phyloP scores from a whole-genome alignment of 345 rosid genomes.

The Syzygium aromaticum region DNA sequence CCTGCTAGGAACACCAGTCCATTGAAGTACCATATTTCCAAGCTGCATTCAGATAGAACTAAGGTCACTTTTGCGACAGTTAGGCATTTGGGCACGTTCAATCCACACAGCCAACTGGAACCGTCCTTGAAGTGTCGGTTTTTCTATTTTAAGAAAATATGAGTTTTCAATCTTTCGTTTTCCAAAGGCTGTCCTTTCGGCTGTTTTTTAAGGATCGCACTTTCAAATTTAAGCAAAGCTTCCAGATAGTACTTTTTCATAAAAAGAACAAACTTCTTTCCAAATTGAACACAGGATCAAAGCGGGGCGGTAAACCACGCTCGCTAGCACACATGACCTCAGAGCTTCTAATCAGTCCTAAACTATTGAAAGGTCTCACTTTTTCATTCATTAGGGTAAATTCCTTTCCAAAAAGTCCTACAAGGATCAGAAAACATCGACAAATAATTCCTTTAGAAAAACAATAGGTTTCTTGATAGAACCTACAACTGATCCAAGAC shows the following conservation, averaged over 20 bases:
- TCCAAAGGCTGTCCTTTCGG: neutral
- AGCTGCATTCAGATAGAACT: slow-evolving; percentile 18
- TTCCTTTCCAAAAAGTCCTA: neutral
- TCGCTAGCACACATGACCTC: neutral
- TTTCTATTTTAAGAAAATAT: neutral
- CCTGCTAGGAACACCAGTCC: slow-evolving; percentile 83
- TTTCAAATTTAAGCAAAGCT: neutral
- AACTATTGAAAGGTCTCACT: neutral
- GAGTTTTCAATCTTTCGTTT: neutral
- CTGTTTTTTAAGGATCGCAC: neutral
- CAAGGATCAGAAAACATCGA: neutral
- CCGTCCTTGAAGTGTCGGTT: neutral
- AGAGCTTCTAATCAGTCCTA: neutral
- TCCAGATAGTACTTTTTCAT: neutral
- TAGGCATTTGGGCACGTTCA: neutral
- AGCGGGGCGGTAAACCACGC: neutral
- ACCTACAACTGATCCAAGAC: neutral
- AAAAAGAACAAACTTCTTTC: neutral
- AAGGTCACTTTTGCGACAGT: neutral
- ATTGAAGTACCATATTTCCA: slow-evolving; percentile 93
- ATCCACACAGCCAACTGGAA: neutral
- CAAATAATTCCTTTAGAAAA: neutral
- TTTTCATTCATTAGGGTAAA: neutral
- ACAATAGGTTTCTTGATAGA: neutral
- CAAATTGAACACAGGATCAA: neutral